Base-by-base conservation (phyloP, 1,284 basidiomycete species). In the Microstroma glucosiphilum region DNA sequence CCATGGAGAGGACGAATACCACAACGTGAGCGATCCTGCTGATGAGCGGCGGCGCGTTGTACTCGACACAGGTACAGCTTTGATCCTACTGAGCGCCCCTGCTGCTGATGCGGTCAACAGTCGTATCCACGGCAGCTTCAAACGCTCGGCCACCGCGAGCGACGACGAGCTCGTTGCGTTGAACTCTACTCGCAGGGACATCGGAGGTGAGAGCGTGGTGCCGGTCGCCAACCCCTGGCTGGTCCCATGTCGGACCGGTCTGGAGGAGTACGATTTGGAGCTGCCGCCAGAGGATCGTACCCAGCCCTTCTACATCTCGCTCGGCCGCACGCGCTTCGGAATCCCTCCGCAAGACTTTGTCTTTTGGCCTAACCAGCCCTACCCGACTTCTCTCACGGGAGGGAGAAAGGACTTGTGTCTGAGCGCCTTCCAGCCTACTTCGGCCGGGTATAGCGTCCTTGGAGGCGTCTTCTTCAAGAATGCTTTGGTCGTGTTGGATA, bases 381-480 rank as follows among this genome's bases (percentile, higher is more conserved):
- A 13, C 21, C 51, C 51, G 6, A 25, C 19, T 13, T 23, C 25
- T 15, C 21, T 13, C 17, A 54, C 51, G 21, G 60, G 69, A 13
- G 64, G 62, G 9, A 55, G 67, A 17, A 43, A 63, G 11, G 56
- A 57, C 13, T 60, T 70, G 63, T 73, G 71, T 65, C 66, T 67
- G 62, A 67, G 64, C 42, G 65, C 68, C 49, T 66, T 73, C 69
- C 71, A 73, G 56, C 60, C 51, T 3, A 69, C 69, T 6, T 68
- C 68, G 1, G 62, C 63, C 9, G 61, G 60, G 51, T 60, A 71
- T 61, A 65, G 68, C 12, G 63, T 73, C 61, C 43, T 73, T 30
- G 71, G 71, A 21, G 56, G 67, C 54, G 68, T 65, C 62, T 73
- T 71, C 49, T 67, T 73, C 66, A 71, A 71, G 68, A 71, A 71